phyloP scores from a whole-genome alignment of 2,329 filamentous ascomycete genomes.

The Aspergillus sojae region DNA sequence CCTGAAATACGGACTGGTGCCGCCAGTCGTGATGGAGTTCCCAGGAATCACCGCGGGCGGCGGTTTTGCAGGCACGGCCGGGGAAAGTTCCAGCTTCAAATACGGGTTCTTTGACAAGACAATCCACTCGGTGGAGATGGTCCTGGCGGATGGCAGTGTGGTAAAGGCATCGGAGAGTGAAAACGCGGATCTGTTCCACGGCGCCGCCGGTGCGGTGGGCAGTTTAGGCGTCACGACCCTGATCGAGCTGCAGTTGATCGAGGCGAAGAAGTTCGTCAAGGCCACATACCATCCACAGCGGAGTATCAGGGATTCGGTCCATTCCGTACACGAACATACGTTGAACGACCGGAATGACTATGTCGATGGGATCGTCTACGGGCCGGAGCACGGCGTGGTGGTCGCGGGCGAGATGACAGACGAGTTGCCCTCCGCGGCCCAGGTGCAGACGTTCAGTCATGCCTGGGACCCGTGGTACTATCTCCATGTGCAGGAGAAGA shows the following conservation, averaged over 20 bases:
- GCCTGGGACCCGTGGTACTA: constrained; percentile 73
- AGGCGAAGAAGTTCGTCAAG: constrained; percentile 59
- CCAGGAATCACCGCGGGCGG: constrained; percentile 70
- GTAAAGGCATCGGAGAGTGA: constrained; percentile 51
- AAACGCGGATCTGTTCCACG: constrained; percentile 59
- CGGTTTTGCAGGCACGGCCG: constrained; percentile 66
- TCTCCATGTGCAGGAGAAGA: constrained; percentile 55
- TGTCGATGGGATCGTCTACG: constrained; percentile 69
- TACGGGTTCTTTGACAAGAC: constrained; percentile 69
- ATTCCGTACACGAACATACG: constrained; percentile 52
- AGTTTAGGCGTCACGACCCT: constrained; percentile 61
- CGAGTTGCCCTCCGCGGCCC: constrained; percentile 25
- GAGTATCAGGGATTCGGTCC: constrained; percentile 52
- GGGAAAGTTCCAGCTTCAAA: constrained; percentile 68
- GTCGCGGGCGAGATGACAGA: constrained; percentile 64
- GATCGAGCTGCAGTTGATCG: constrained; percentile 60
- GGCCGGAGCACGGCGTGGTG: constrained; percentile 58
- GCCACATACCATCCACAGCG: constrained; percentile 62
- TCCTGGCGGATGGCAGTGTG: constrained; percentile 61
- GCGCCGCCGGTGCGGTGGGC: constrained; percentile 62
- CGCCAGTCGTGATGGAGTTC: constrained; percentile 71
- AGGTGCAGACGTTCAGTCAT: constrained; percentile 53
- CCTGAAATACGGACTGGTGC: constrained; percentile 58
- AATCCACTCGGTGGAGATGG: constrained; percentile 64
- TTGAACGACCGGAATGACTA: constrained; percentile 56